phyloP scores from a whole-genome alignment of 2,329 filamentous ascomycete species.

The Hymenoscyphus repandus region DNA sequence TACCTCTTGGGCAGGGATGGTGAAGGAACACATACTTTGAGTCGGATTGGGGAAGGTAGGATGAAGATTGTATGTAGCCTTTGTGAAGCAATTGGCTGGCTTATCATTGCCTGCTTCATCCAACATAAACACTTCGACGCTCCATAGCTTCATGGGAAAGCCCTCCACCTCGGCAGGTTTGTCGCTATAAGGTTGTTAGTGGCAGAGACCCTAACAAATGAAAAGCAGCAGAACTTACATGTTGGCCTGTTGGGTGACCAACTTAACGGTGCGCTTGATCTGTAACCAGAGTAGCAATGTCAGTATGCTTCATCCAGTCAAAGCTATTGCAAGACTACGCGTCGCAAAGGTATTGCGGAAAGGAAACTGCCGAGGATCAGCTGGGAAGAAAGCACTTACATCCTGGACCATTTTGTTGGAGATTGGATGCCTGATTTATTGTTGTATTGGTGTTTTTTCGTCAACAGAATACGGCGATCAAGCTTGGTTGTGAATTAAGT shows the following conservation, averaged over 20 bases:
- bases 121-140: slow-evolving; percentile 75
- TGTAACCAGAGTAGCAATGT: slow-evolving; percentile 30
- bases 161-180: slow-evolving; percentile 78
- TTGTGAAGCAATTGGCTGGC: slow-evolving; percentile 80
- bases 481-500: too few species aligned
- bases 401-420: too few species aligned
- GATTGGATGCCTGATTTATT: too few species aligned
- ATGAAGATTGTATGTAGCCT: slow-evolving; percentile 88
- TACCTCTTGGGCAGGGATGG: not conserved
- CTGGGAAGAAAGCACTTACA: too few species aligned
- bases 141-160: slow-evolving; percentile 92
- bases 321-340: not conserved
- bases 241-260: slow-evolving; percentile 86
- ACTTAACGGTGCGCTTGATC: slow-evolving; percentile 82
- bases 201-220: not conserved
- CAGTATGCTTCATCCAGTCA: not conserved
- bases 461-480: too few species aligned
- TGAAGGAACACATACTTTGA: slow-evolving; percentile 60
- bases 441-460: too few species aligned
- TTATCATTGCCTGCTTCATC: slow-evolving; percentile 83
- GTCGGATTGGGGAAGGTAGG: slow-evolving; percentile 84
- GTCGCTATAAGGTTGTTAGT: slow-evolving; percentile 46
- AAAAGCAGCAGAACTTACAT: slow-evolving; percentile 42
- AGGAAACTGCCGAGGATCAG: too few species aligned
- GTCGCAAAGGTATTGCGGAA: not conserved